Evolutionary conservation across 2,329 filamentous ascomycete genomes (phyloP), one percentile per base, ranked within the genome.

Genomic region (Knoxdaviesia capensis): DNA sequence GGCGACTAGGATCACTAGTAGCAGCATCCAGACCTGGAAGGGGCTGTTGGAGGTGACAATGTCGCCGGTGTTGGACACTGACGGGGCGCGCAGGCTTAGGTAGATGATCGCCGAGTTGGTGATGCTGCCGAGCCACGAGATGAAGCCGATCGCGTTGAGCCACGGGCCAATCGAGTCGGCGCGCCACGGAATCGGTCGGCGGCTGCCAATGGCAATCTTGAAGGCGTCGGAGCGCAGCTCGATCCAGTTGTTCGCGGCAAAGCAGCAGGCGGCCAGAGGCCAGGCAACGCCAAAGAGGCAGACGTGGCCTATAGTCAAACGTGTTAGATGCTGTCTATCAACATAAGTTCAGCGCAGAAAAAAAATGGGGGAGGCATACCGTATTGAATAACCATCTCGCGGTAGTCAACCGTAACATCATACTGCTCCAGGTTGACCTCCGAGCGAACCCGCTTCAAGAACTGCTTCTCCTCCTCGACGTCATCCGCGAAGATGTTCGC

Each of bases 91-190:
- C 20, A 20, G 20, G 64, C 94, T 96, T 52, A 98, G 74, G 57
- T 86, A 94, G 1, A 94, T 81, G 39, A 96, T 73, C 0, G 87
- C 85, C 0, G 86, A 77, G 43, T 81, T 86, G 5, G 86, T 92
- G 45, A 96, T 65, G 49, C 80, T 90, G 36, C 90, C 90, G 29
- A 94, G 65, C 90, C 90, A 96, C 4, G 85, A 80, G n/a, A 96
- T 65, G 56, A 96, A 92, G 10, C 78, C 79, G 3, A 98, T 66
- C 1, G 82, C 78, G 48, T 86, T 74, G 8, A 96, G 65, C 80
- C 86, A 96, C 1, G 90, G 87, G 0, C 90, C 90, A 50, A 98
- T 96, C 1, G 83, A 90, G 60, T 96, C 90, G 1, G 85, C 77
- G 42, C 90, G 76, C 71, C 81, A 85, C 1, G 90, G 90, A 34